Evolutionary conservation across 1,284 basidiomycete genomes (phyloP).

Genomic region (Chalciporus piperatoides): DNA sequence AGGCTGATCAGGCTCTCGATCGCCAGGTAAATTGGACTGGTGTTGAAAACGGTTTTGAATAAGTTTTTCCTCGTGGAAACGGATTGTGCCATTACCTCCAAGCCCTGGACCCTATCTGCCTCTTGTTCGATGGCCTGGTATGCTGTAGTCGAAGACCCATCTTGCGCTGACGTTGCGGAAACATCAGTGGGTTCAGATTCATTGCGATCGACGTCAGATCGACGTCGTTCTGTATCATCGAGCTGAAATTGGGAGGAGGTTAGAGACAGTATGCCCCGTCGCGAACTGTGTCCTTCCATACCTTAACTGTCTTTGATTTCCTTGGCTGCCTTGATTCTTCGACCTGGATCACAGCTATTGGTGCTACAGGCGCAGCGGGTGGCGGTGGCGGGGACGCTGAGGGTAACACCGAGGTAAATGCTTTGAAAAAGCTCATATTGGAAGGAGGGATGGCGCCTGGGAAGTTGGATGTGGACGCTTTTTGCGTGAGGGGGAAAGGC

Average conservation of each 20-base stretch:
- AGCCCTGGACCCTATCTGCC: not conserved
- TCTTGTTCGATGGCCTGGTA: not conserved
- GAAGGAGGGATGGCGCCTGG: not conserved
- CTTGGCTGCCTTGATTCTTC: not conserved
- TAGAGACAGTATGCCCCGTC: not conserved
- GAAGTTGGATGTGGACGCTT: not conserved
- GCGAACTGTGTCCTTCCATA: not conserved
- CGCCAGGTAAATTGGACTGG: not conserved
- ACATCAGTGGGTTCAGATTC: not conserved
- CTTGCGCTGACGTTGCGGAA: not conserved
- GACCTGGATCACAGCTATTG: not conserved
- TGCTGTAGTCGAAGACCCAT: not conserved
- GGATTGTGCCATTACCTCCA: not conserved
- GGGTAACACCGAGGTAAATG: not conserved
- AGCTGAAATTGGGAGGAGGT: not conserved
- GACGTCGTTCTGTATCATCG: not conserved
- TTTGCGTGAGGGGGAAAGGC: not conserved
- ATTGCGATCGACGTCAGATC: not conserved
- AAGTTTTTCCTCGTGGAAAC: not conserved
- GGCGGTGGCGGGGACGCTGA: not conserved
- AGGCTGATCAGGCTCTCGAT: not conserved
- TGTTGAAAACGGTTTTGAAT: not conserved
- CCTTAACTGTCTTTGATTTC: not conserved
- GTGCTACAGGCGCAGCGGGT: not conserved
- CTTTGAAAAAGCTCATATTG: not conserved